Conservation (phyloP, 495 filamentous ascomycete species). For the Hamigera avellanea region DNA sequence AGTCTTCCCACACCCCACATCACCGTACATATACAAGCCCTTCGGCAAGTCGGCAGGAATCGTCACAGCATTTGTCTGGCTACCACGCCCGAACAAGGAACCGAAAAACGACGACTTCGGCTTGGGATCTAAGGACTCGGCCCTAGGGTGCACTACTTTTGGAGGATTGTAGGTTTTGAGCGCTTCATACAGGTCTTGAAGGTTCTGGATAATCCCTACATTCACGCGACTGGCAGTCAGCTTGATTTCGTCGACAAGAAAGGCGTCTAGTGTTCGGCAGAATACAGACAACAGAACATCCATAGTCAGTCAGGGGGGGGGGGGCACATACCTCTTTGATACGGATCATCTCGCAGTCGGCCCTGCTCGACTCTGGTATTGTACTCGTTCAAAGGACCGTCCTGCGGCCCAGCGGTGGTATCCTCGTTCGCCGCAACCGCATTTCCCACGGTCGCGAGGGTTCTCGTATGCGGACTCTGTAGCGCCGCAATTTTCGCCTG, state of each 20-base stretch:
- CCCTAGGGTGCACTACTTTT: slow-evolving; percentile 60
- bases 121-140: slow-evolving; percentile 54
- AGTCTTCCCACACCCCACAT: slow-evolving; percentile 96
- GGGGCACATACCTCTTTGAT: slow-evolving; percentile 70
- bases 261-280: too few relatives aligned
- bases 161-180: slow-evolving; percentile 63
- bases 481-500: not conserved
- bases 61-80: slow-evolving; percentile 22
- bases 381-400: slow-evolving; percentile 79
- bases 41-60: slow-evolving; percentile 68
- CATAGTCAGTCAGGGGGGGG: too few relatives aligned
- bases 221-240: not conserved
- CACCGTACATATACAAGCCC: slow-evolving; percentile 90
- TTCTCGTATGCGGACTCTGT: slow-evolving; percentile 1
- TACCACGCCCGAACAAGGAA: slow-evolving; percentile 50
- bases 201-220: slow-evolving; percentile 69
- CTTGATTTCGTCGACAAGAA: not conserved
- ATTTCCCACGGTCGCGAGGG: slow-evolving; percentile 1
- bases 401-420: slow-evolving; percentile 8
- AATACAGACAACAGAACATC: too few relatives aligned
- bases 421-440: too few relatives aligned
- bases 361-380: slow-evolving; percentile 63
- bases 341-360: slow-evolving; percentile 69
- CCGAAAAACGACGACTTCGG: slow-evolving; percentile 57
- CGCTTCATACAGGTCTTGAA: slow-evolving; percentile 83